A percentile compares a stretch with the other conserved stretches of the same genome.
Evolutionary conservation across 2,329 filamentous ascomycete genomes (phyloP).

Genomic region (Colletotrichum lini): DNA sequence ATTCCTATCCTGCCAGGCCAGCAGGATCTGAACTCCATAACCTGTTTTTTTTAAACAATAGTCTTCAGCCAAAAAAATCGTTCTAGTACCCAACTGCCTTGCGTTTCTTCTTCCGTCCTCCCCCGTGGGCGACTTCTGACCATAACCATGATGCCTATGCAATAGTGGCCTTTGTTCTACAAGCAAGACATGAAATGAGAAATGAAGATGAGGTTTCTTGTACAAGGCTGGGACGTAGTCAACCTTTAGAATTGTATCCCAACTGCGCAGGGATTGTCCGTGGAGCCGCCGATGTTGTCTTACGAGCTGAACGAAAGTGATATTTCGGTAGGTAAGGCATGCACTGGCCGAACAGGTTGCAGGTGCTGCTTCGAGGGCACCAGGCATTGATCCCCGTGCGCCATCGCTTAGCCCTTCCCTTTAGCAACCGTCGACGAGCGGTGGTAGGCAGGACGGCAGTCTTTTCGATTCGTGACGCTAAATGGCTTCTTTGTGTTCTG

Average conservation of each 20-base stretch:
- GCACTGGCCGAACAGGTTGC: neutral
- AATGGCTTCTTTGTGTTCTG: conserved; percentile 11
- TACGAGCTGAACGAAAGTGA: neutral
- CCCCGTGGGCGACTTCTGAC: neutral
- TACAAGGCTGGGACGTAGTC: neutral
- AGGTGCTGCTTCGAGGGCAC: neutral
- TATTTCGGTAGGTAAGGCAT: neutral
- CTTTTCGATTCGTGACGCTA: neutral
- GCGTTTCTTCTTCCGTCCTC: neutral
- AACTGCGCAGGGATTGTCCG: neutral
- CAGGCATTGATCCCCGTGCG: neutral
- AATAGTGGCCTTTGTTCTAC: conserved; percentile 2
- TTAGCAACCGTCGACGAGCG: neutral
- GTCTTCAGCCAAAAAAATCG: conserved; percentile 19
- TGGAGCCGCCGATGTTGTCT: neutral
- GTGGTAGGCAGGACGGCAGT: neutral
- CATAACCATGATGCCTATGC: neutral
- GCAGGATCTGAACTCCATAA: conserved; percentile 37
- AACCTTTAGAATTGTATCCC: neutral
- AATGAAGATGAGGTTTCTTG: conserved; percentile 3
- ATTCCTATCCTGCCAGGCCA: conserved; percentile 27
- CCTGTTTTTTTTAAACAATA: conserved; percentile 3
- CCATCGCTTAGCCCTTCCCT: neutral
- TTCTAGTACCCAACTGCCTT: conserved; percentile 12
- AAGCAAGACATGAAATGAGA: neutral